Percentiles rank a stretch among this genome's conserved stretches.
Conservation (phyloP, 352 stramenopile species). For the Pythium phragmitis region DNA sequence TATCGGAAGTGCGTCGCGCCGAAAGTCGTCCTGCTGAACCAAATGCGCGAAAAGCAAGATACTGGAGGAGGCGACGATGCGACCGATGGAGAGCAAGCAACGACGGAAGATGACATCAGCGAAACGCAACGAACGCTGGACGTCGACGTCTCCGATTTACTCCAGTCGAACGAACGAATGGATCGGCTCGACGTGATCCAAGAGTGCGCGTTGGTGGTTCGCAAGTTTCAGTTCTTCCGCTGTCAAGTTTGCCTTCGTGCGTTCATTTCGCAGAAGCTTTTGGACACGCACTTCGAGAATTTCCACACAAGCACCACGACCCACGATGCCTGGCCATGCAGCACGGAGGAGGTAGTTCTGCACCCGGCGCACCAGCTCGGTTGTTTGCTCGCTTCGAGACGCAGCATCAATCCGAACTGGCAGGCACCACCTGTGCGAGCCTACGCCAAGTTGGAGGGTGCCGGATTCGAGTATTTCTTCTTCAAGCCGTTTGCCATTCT, state of each 20-base stretch:
- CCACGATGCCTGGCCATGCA: constrained; percentile 5
- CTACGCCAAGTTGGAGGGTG: constrained; percentile 74
- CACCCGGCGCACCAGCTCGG: constrained; percentile 47
- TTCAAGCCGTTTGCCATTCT: constrained; percentile 64
- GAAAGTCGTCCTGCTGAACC: constrained; percentile 71
- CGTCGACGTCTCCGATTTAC: constrained; percentile 15
- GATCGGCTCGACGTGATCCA: constrained; percentile 41
- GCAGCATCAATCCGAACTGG: constrained; percentile 20
- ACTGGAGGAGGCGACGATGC: constrained; percentile 38
- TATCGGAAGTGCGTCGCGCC: constrained; percentile 68
- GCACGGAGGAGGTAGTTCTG: constrained; percentile 22
- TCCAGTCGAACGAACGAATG: constrained; percentile 18
- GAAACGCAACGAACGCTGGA: constrained; percentile 4
- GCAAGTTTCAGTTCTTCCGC: constrained; percentile 47
- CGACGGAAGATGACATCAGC: not conserved
- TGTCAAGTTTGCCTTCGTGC: constrained; percentile 43
- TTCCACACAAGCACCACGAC: not conserved
- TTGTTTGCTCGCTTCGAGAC: constrained; percentile 23
- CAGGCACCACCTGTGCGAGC: constrained; percentile 37
- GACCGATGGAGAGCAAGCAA: constrained; percentile 4
- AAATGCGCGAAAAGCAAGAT: constrained; percentile 43
- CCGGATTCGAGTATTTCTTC: constrained; percentile 67
- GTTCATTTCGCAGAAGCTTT: constrained; percentile 53
- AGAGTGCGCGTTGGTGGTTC: constrained; percentile 58
- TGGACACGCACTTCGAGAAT: constrained; percentile 44